phyloP scores from a whole-genome alignment of 306 rosid species.

The Rubus idaeus region DNA sequence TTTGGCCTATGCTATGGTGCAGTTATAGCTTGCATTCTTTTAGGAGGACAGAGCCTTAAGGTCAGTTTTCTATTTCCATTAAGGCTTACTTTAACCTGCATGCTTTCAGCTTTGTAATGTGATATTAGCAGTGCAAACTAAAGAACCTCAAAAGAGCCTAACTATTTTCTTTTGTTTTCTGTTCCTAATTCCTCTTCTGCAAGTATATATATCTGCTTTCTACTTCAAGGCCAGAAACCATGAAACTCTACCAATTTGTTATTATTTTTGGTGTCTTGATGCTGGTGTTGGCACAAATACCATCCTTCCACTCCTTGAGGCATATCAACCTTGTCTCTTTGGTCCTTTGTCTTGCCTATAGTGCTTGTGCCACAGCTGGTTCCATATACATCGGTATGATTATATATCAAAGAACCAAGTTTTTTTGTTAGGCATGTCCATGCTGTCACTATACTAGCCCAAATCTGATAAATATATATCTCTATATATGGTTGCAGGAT shows the following conservation, averaged over 20 bases:
- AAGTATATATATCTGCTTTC: slow-evolving; percentile 56
- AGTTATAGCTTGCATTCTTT: slow-evolving; percentile 55
- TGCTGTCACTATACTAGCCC: not conserved
- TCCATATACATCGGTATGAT: slow-evolving; percentile 54
- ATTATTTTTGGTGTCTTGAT: slow-evolving; percentile 48
- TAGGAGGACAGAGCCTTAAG: slow-evolving; percentile 68
- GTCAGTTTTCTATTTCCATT: slow-evolving; percentile 24
- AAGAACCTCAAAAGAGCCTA: too few species aligned
- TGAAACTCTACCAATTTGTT: slow-evolving; percentile 58
- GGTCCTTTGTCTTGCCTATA: slow-evolving; percentile 41
- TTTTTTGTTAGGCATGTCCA: not conserved
- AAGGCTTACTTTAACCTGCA: not conserved
- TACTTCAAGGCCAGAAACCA: slow-evolving; percentile 35
- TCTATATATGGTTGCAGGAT: slow-evolving; percentile 30
- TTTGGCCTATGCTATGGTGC: slow-evolving; percentile 58
- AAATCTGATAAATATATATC: not conserved
- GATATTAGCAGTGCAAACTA: not conserved
- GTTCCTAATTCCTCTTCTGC: not conserved
- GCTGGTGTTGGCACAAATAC: slow-evolving; percentile 61
- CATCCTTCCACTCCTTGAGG: slow-evolving; percentile 72
- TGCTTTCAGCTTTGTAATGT: not conserved
- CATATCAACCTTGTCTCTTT: slow-evolving; percentile 59
- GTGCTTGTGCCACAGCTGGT: slow-evolving; percentile 44
- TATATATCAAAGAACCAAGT: not conserved
- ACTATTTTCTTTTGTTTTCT: not conserved